Base-by-base conservation (phyloP, 2,329 filamentous ascomycete species). In the Pseudogymnoascus sp. region DNA sequence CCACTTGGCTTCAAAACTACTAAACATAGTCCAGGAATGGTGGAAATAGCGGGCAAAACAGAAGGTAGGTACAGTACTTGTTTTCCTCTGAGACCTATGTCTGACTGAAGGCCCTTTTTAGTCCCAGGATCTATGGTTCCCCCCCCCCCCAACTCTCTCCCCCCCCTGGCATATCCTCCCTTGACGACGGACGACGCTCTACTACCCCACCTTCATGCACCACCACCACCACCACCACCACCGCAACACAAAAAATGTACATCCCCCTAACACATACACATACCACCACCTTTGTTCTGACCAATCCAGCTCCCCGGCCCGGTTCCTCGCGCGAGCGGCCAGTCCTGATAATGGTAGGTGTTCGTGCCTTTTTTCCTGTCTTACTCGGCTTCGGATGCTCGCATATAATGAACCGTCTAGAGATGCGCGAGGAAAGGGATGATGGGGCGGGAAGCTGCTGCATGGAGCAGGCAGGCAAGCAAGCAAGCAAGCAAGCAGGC, bases 21-120 rank as follows among this genome's bases (percentile, higher is more conserved):
- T 10, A 23, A 12, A 11, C 40, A 42, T 11, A 16, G 5, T 11
- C 12, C 12, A 14, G 14, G 33, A 35, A 14, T n/a, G 37, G 38
- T 40, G 38, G 38, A 21, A 18, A 8, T 21, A 38, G 12, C 3
- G n/a, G 21, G 21, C 2, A 21, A 21, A 10, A 8, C 10, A 42
- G 8, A 2, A 12, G 8, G 44, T 53, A 16, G 25, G 47, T 53
- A 53, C 47, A n/a, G 47, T 53, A 53, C 47, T 53, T 53, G 23
- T 5, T 18, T 53, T 5, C 23, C 14, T 10, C 44, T 28, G 44
- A 50, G 44, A 50, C 44, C 10, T 50, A 21, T 21, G 44, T 50
- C 44, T 50, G 44, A 50, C 44, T 50, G 44, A 28, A 50, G 44
- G 44, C 44, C 44, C 44, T 50, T 28, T 50, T 50, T 47, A 50